Percentiles rank a stretch among this genome's conserved stretches.
These are phyloP conservation scores for Immersiporthe knoxdaviesiana DNA, from an alignment of 2,329 filamentous ascomycete genomes.

Conservation along the genomic window DNA sequence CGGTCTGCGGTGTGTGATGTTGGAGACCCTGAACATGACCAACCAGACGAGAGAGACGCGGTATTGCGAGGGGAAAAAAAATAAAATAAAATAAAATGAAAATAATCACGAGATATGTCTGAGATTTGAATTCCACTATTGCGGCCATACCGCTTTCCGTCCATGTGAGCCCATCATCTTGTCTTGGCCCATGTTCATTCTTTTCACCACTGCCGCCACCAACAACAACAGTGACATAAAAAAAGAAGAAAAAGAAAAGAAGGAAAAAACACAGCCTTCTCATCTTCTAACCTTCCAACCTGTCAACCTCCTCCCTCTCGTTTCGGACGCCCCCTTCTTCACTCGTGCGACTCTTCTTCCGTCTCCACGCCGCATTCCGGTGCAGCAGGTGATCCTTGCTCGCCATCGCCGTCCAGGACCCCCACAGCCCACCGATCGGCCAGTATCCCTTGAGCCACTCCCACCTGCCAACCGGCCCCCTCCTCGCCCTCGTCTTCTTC, in stretches of 20 bases:
- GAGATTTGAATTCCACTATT: background rate
- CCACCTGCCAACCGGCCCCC: conserved; percentile 42
- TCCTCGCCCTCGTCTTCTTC: conserved; percentile 39
- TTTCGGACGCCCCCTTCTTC: background rate
- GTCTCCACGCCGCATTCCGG: conserved; percentile 57
- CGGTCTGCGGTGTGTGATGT: conserved; percentile 6
- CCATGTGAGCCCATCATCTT: background rate
- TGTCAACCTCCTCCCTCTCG: background rate
- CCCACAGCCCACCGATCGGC: conserved; percentile 63
- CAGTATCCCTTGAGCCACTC: conserved; percentile 52
- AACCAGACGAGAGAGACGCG: background rate
- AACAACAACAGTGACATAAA: background rate
- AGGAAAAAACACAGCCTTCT: background rate
- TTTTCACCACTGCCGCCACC: background rate
- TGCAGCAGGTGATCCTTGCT: conserved; percentile 61
- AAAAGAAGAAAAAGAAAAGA: too few relatives aligned
- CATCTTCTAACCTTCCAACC: too few relatives aligned
- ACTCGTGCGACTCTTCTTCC: conserved; percentile 38
- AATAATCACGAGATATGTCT: background rate
- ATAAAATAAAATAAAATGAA: too few relatives aligned
- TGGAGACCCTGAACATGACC: background rate
- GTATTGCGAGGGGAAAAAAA: too few relatives aligned
- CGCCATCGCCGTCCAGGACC: conserved; percentile 61
- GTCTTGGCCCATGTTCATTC: background rate
- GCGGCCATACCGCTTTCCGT: background rate